A percentile compares a stretch with the other conserved stretches of the same genome.
These are phyloP conservation scores for Salicornia ramosissima DNA, from an alignment of 148 eudicot species.

Conservation along the genomic window DNA sequence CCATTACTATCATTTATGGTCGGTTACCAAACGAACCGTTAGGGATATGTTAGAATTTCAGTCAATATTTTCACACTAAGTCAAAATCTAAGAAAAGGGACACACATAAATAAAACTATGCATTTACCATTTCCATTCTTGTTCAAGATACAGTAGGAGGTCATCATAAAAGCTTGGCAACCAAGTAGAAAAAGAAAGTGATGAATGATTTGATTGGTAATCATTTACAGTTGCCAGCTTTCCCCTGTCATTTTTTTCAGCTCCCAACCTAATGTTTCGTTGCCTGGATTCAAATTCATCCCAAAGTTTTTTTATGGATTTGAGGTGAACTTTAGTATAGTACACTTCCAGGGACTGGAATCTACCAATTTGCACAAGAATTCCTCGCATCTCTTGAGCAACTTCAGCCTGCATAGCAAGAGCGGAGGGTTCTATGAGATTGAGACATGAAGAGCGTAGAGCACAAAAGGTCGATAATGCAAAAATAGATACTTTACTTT, in stretches of 20 bases:
- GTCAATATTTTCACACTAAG: not conserved
- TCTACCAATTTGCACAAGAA: conserved; percentile 86
- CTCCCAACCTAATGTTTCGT: conserved; percentile 47
- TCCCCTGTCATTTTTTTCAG: conserved; percentile 56
- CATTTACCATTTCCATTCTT: conserved; percentile 97
- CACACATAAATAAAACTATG: not conserved
- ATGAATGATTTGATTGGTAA: conserved; percentile 36
- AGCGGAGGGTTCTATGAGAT: conserved; percentile 8
- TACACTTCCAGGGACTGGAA: conserved; percentile 78
- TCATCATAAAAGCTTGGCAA: conserved; percentile 88
- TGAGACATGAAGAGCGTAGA: conserved; percentile 9
- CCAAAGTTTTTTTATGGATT: conserved; percentile 76
- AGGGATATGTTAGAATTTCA: not conserved
- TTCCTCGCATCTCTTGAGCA: conserved; percentile 88
- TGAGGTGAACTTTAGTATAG: conserved; percentile 81
- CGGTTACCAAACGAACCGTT: too few relatives aligned
- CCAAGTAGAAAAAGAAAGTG: conserved; percentile 74
- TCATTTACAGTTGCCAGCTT: conserved; percentile 45
- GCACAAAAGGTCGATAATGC: not conserved
- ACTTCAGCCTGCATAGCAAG: conserved; percentile 51
- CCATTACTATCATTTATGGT: too few relatives aligned
- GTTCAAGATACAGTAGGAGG: conserved; percentile 85
- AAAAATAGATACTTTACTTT: conserved; percentile 42
- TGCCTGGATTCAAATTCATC: conserved; percentile 79
- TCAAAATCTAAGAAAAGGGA: not conserved